Percentiles rank a stretch among this genome's conserved stretches.
Evolutionary conservation across 164 flowering plant genomes (phyloP).

Genomic region (Cinnamomum micranthum): DNA sequence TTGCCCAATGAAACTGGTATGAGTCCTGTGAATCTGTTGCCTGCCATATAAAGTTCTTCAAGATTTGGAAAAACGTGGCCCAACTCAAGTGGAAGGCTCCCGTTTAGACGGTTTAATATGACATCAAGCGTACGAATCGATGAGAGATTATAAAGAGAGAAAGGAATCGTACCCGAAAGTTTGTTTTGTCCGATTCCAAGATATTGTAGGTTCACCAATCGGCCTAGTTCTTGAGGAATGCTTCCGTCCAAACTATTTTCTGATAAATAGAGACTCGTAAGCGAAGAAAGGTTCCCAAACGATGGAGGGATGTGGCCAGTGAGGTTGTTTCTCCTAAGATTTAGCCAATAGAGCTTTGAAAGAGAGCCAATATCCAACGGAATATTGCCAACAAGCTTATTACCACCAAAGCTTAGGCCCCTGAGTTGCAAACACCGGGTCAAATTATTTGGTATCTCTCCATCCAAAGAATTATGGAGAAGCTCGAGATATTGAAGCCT

Average conservation of each 20-base stretch:
- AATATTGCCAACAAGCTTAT: background rate
- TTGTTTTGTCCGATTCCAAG: background rate
- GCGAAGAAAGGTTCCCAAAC: constrained; percentile 19
- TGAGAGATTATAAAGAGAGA: background rate
- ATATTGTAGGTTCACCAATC: background rate
- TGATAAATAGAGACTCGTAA: background rate
- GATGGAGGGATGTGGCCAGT: background rate
- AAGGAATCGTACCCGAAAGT: background rate
- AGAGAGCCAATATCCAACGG: background rate
- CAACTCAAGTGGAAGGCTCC: constrained; percentile 10
- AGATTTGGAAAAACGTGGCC: constrained; percentile 34
- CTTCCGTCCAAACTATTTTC: background rate
- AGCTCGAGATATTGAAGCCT: constrained; percentile 26
- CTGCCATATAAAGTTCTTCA: constrained; percentile 13
- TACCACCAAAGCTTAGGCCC: constrained; percentile 14
- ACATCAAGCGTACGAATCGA: background rate
- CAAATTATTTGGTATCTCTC: constrained; percentile 29
- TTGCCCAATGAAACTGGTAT: constrained; percentile 47
- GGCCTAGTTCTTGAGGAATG: constrained; percentile 4
- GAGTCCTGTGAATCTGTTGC: constrained; percentile 36
- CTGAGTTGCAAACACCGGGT: constrained; percentile 17
- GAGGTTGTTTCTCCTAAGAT: background rate
- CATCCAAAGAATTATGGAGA: constrained; percentile 28
- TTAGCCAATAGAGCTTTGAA: background rate
- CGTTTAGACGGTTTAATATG: constrained; percentile 15